Conservation (phyloP, 2,329 filamentous ascomycete genomes). For the Diaporthe capsici region DNA sequence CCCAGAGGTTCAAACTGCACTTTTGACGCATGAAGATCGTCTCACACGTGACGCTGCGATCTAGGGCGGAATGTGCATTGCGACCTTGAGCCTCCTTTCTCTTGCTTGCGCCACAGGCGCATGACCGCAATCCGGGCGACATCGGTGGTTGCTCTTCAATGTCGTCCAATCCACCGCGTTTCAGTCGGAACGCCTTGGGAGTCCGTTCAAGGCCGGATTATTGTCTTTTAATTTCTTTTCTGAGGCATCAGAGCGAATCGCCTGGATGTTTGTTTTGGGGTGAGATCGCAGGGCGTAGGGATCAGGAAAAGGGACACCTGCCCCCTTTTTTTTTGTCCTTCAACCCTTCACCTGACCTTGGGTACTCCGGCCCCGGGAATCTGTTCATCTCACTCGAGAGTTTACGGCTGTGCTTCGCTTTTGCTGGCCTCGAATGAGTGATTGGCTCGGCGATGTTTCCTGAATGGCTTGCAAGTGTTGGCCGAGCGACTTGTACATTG, state of each 20-base stretch:
- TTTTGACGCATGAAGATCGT: constrained; percentile 1
- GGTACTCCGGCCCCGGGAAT: background rate
- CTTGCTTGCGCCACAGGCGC: background rate
- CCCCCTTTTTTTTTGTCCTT: background rate
- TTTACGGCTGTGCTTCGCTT: constrained; percentile 6
- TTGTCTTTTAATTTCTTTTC: background rate
- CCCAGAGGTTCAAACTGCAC: constrained; percentile 2
- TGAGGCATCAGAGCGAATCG: background rate
- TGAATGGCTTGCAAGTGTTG: background rate
- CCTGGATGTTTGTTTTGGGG: background rate
- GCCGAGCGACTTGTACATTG: background rate
- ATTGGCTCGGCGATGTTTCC: background rate
- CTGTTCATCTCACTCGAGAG: background rate
- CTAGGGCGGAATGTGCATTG: background rate
- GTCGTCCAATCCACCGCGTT: background rate
- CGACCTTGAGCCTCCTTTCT: background rate
- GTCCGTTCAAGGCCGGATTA: background rate
- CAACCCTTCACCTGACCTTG: background rate
- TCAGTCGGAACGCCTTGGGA: background rate
- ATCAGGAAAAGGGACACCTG: background rate
- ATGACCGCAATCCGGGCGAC: background rate
- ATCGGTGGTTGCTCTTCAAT: background rate
- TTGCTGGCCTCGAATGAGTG: background rate
- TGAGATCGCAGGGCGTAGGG: constrained; percentile 22
- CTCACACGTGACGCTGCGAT: background rate